A percentile compares a stretch with the other conserved stretches of the same genome.
phyloP scores from a whole-genome alignment of 1,139 yeast genomes.

The Yamadazyma atlantica region DNA sequence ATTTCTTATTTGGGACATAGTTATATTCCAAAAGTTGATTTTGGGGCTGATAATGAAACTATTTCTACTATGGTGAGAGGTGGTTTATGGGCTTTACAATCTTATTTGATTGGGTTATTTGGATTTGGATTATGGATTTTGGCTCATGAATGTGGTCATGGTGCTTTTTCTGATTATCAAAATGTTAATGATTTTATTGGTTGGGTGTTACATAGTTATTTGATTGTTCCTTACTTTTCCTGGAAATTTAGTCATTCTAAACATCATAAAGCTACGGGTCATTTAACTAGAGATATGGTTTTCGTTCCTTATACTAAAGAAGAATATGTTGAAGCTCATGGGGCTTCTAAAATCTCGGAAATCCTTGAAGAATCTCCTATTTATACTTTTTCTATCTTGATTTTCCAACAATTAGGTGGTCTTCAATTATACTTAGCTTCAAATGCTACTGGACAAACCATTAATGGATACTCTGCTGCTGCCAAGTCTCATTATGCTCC shows the following conservation, averaged over 20 bases:
- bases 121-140: slow-evolving; percentile 83
- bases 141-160: slow-evolving; percentile 92
- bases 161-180: slow-evolving; percentile 74
- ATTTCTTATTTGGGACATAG: slow-evolving; percentile 55
- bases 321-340: slow-evolving; percentile 42
- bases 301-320: slow-evolving; percentile 72
- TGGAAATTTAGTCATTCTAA: slow-evolving; percentile 83
- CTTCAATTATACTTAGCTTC: slow-evolving; percentile 64
- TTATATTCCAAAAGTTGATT: slow-evolving; percentile 40
- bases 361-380: slow-evolving; percentile 75
- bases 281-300: slow-evolving; percentile 78
- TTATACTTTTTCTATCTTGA: slow-evolving; percentile 50
- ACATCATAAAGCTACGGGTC: slow-evolving; percentile 89
- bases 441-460: slow-evolving; percentile 77
- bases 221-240: slow-evolving; percentile 80
- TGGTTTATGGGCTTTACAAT: slow-evolving; percentile 39
- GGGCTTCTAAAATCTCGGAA: slow-evolving; percentile 51
- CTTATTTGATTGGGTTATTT: slow-evolving; percentile 58
- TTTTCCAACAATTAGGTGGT: slow-evolving; percentile 77
- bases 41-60: slow-evolving; percentile 17
- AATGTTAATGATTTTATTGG: slow-evolving; percentile 74
- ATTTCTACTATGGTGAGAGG: slow-evolving; percentile 29
- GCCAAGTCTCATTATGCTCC: slow-evolving; percentile 68
- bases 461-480: slow-evolving; percentile 49
- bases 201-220: slow-evolving; percentile 77